phyloP scores from a whole-genome alignment of 805 yeast species.

The Kodamaea kakaduensis region DNA sequence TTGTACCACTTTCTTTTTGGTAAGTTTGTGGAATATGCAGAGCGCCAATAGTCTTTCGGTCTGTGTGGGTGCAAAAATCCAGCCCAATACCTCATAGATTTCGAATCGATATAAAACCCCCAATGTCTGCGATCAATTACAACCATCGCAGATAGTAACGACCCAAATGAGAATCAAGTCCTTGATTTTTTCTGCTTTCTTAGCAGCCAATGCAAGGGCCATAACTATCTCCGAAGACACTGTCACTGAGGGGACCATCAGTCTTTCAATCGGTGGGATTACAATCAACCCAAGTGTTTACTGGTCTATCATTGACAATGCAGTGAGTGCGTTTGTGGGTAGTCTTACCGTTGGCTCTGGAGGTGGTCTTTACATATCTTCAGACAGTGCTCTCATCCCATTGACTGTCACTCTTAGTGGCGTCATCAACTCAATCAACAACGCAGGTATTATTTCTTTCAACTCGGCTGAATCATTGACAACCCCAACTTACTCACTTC shows the following conservation, averaged over 20 bases:
- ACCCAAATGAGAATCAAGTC: too few species aligned
- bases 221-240: constrained; percentile 12
- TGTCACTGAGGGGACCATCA: constrained; percentile 16
- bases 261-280: constrained; percentile 17
- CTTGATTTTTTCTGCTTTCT: too few species aligned
- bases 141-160: too few species aligned
- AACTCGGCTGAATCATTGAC: constrained; percentile 12
- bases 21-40: too few species aligned
- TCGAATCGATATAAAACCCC: too few species aligned
- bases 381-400: constrained; percentile 6
- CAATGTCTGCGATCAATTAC: too few species aligned
- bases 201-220: constrained; percentile 4
- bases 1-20: too few species aligned
- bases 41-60: too few species aligned
- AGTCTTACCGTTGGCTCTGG: constrained; percentile 10
- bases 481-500: constrained; percentile 9
- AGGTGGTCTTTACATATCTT: constrained; percentile 16
- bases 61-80: too few species aligned
- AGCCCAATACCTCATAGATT: too few species aligned
- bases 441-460: constrained; percentile 17
- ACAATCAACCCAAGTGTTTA: constrained; percentile 15
- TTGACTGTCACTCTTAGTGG: constrained; percentile 11
- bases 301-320: constrained; percentile 16
- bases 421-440: constrained; percentile 13
- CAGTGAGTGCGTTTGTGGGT: constrained; percentile 13